Evolutionary conservation across 768 basidiomycete genomes (phyloP), one percentile per base, ranked within the genome.

Genomic region (Lactarius tabidus): DNA sequence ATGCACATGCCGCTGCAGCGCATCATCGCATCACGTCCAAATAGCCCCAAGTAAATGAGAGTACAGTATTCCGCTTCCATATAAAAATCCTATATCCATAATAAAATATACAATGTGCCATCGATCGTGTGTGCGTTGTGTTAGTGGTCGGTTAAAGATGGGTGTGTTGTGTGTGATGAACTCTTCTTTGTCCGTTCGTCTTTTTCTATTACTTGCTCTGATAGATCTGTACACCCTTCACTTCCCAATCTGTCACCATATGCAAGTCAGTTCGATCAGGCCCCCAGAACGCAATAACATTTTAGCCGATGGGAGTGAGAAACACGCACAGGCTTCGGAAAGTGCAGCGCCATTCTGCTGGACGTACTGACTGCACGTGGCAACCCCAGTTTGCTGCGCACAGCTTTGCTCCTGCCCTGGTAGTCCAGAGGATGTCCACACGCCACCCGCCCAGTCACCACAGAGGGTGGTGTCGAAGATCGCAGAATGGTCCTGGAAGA

Each of bases 401-500:
- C 95, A 98, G 74, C 90, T 93, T 74, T 89, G 84, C 20, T 85
- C 85, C 77, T 95, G 94, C 59, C 94, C 94, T 20, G 90, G 91
- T 60, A 88, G 82, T 35, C 91, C 91, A 57, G 87, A 76, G 28
- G 71, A 67, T 57, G 76, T 78, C 95, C 95, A 98, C n/a, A 85
- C 88, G 54, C 77, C 78, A 56, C 87, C 85, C 14, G 94, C 93
- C 95, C 94, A 98, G 69, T 95, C 91, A 65, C 94, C 94, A 70
- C 92, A 93, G 59, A 95, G 78, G 23, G 93, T 93, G 39, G 90
- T 94, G 73, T 94, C 89, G 70, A 95, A 91, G 71, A 95, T 91
- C 39, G 81, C 84, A 51, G 82, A 82, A 73, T 96, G 90, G 62
- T 86, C 77, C 66, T 81, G 81, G 79, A 96, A 96, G 80, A 84